phyloP scores from a whole-genome alignment of 2,329 filamentous ascomycete species.

The Colletotrichum cordylinicola region DNA sequence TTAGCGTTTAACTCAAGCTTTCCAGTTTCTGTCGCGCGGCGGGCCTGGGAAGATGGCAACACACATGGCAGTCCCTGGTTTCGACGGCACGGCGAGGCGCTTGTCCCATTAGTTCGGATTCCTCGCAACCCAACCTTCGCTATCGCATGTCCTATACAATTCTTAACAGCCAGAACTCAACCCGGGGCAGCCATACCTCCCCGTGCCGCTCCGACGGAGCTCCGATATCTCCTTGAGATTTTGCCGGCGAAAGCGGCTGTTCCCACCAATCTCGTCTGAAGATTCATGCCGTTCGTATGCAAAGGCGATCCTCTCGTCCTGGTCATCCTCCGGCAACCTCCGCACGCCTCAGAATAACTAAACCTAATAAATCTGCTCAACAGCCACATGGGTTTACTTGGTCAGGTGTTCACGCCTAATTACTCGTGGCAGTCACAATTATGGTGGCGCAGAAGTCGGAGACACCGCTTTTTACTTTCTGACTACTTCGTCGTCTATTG shows the following conservation, averaged over 20 bases:
- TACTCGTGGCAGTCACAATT: not conserved
- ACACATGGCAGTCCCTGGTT: not conserved
- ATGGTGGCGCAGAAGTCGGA: not conserved
- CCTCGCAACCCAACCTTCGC: not conserved
- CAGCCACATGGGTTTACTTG: not conserved
- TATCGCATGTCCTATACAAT: not conserved
- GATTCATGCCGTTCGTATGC: not conserved
- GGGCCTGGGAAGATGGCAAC: not conserved
- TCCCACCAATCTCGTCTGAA: not conserved
- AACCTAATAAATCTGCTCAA: not conserved
- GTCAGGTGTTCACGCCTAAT: not conserved
- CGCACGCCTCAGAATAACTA: fast-evolving
- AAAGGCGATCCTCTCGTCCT: not conserved
- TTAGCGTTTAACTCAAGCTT: not conserved
- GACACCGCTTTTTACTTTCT: not conserved
- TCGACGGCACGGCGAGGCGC: not conserved
- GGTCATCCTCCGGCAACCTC: not conserved
- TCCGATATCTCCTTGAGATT: not conserved
- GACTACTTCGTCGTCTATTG: not conserved
- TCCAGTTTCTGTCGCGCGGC: not conserved
- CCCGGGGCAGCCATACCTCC: not conserved
- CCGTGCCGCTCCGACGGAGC: not conserved
- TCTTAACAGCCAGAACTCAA: not conserved
- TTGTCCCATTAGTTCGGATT: not conserved
- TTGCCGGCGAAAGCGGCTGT: not conserved